Base-by-base conservation (phyloP, 1,139 yeast genomes). In the Suhomyces anneliseae region DNA sequence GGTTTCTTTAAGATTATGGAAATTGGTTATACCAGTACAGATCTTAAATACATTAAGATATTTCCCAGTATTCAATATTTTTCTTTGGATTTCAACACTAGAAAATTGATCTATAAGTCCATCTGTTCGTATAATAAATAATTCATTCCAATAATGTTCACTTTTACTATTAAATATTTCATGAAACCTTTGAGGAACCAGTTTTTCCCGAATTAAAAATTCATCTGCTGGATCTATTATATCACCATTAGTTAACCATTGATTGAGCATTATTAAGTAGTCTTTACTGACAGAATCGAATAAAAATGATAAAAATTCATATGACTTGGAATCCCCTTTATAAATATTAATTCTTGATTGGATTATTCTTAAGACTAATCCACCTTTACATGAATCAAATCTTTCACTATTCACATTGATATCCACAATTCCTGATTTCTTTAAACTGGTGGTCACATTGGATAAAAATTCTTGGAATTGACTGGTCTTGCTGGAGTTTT, bases 121-220 rank as follows among this genome's bases (percentile, higher is more conserved):
- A 58, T 88, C 95, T 45, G 79, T 79, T 44, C 93, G 74, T 8
- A 90, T 74, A 9, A 89, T 79, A 62, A 81, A 93, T 48, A 90
- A 81, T 50, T 89, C 89, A 47, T 87, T 88, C 98, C 98, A 93
- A 58, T 87, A 85, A 50, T 85, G 83, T 55, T 90, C 96, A 49
- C 83, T 76, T 53, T 79, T 78, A 15, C 78, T 64, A 42, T 74
- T 72, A 51, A 78, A 76, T 7, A 76, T 57, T 26, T 69, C 70
- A 27, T 69, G 60, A 39, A 60, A 53, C 35, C 56, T 59, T 10
- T 59, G 51, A 1, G 76, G 73, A 8, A 64, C 68, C 47, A 57
- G 62, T 49, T 73, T 74, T 48, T 72, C 66, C 48, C 82, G 77
- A 10, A 93, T 81, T 61, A 92, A 68, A 61, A 95, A 95, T 64